Percentiles rank a stretch among this genome's conserved stretches.
Evolutionary conservation across 768 basidiomycete genomes (phyloP).

Genomic region (Suillus spraguei): DNA sequence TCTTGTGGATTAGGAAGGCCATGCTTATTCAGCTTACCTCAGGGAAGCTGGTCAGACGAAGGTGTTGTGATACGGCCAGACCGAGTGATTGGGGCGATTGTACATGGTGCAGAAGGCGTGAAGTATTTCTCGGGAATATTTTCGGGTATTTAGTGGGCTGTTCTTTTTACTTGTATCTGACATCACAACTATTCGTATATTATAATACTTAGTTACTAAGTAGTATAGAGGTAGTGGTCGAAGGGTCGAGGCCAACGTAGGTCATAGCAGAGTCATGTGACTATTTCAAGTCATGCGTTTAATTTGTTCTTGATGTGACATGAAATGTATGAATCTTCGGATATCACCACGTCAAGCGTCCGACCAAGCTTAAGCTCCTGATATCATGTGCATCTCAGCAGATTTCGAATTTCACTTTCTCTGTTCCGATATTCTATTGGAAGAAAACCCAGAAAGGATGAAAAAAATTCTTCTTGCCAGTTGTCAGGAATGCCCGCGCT

Average conservation of each 20-base stretch:
- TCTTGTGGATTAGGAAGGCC: constrained; percentile 36
- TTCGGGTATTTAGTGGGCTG: background rate
- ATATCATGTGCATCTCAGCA: background rate
- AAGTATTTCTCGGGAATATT: constrained; percentile 1
- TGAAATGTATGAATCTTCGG: no score
- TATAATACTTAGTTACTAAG: no score
- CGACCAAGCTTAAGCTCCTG: background rate
- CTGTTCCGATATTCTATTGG: background rate
- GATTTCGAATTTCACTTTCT: background rate
- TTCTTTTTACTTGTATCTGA: background rate
- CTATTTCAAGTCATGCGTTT: no score
- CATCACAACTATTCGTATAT: background rate
- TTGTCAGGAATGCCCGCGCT: background rate
- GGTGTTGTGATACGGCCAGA: constrained; percentile 32
- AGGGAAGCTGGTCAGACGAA: constrained; percentile 31
- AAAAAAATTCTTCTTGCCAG: no score
- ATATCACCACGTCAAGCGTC: no score
- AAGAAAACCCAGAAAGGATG: no score
- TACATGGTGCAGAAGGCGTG: constrained; percentile 23
- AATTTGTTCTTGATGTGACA: no score
- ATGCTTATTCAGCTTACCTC: constrained; percentile 40
- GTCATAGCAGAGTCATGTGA: no score
- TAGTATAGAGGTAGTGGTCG: no score
- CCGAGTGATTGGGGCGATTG: constrained; percentile 30
- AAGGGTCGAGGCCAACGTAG: no score